These are phyloP conservation scores for Batkoa obscura DNA, from an alignment of 371 early-diverging fungal species.

Conservation along the genomic window DNA sequence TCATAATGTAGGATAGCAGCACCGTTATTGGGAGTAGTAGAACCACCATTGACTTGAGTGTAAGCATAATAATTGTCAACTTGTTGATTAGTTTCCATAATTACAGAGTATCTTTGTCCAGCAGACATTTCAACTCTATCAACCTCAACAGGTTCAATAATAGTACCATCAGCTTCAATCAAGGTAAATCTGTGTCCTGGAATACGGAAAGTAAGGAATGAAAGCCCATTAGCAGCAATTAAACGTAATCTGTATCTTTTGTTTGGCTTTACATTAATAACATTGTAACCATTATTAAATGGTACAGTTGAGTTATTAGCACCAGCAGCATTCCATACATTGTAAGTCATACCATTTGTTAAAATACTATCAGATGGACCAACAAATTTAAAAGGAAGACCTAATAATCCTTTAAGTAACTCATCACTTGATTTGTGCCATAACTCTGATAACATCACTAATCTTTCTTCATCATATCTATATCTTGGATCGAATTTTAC, in stretches of 20 bases:
- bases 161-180: slow-evolving; percentile 21
- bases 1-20: slow-evolving; percentile 14
- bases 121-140: slow-evolving; percentile 14
- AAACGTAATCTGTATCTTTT: not conserved
- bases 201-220: slow-evolving; percentile 13
- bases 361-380: slow-evolving; percentile 14
- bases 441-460: slow-evolving; percentile 11
- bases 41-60: slow-evolving; percentile 10
- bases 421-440: not conserved
- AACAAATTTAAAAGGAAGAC: not conserved
- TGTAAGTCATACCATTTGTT: slow-evolving; percentile 15
- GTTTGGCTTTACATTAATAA: not conserved
- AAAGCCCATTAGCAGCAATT: not conserved
- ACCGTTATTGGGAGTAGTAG: slow-evolving; percentile 10
- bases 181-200: slow-evolving; percentile 16
- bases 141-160: slow-evolving; percentile 12
- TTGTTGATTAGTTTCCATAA: slow-evolving; percentile 15
- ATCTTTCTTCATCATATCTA: slow-evolving; percentile 14
- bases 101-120: slow-evolving; percentile 19
- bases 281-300: not conserved
- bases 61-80: slow-evolving; percentile 15
- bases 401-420: not conserved
- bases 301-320: not conserved
- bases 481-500: slow-evolving; percentile 7
- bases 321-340: slow-evolving; percentile 2